Conservation (phyloP, 306 rosid species). For the Fragaria iinumae region DNA sequence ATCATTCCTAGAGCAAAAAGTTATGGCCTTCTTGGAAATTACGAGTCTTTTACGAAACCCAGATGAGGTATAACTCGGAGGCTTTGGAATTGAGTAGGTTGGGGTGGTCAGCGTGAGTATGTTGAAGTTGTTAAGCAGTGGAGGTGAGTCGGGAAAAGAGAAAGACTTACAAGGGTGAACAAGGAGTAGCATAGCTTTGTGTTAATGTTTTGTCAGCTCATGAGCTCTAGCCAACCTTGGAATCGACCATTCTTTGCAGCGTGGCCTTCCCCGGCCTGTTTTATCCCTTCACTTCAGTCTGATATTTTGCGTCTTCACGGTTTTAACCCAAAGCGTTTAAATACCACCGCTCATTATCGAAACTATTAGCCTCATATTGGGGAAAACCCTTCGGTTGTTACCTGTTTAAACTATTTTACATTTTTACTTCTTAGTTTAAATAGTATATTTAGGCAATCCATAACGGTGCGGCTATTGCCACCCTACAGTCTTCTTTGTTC, state of each 20-base stretch:
- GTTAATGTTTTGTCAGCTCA: slow-evolving; percentile 38
- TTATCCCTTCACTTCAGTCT: background rate
- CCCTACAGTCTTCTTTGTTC: no score
- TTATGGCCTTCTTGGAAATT: slow-evolving; percentile 40
- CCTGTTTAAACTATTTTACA: no score
- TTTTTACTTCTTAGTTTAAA: no score
- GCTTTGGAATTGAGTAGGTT: slow-evolving; percentile 17
- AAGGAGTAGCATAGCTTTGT: slow-evolving; percentile 47
- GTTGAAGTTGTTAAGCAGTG: slow-evolving; percentile 17
- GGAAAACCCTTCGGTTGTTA: no score
- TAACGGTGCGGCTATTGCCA: no score
- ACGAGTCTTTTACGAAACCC: slow-evolving; percentile 22
- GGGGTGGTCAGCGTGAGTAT: slow-evolving; percentile 19
- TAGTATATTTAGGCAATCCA: no score
- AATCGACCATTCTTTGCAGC: background rate
- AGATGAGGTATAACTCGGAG: slow-evolving; percentile 26
- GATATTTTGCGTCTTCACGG: background rate
- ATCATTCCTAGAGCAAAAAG: slow-evolving; percentile 54
- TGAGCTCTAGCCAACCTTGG: slow-evolving; percentile 34
- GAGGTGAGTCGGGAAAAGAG: slow-evolving; percentile 28
- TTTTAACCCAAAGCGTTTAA: background rate
- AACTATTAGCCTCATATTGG: no score
- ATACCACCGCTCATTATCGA: no score
- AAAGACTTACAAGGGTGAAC: slow-evolving; percentile 49
- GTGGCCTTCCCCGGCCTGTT: slow-evolving; percentile 11